Evolutionary conservation across 257 asterid genomes (phyloP).

Genomic region (Nicotiana obtusifolia): DNA sequence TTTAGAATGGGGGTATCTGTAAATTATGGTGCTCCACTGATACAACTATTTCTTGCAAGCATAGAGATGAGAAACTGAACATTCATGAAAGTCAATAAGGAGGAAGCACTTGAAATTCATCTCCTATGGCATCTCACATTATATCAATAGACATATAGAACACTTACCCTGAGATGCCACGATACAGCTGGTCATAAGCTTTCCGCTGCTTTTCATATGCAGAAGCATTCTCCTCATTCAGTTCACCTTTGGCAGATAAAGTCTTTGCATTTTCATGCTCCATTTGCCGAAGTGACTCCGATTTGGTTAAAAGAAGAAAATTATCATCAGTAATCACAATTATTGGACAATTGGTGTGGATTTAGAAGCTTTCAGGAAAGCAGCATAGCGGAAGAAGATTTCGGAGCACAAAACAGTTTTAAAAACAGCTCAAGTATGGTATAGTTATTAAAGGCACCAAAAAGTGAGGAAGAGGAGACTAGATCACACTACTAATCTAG

Average conservation of each 20-base stretch:
- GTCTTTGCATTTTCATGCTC: conserved; percentile 95
- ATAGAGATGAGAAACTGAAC: conserved; percentile 4
- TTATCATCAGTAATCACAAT: conserved; percentile 19
- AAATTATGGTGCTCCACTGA: background rate
- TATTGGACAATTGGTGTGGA: conserved; percentile 1
- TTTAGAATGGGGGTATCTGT: background rate
- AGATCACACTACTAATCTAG: background rate
- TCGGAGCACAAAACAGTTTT: background rate
- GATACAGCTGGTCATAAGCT: conserved; percentile 80
- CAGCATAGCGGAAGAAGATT: background rate
- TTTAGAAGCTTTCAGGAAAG: background rate
- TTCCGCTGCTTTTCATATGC: conserved; percentile 91
- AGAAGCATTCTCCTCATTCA: conserved; percentile 82
- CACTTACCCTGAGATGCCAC: conserved; percentile 92
- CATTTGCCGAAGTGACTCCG: conserved; percentile 91
- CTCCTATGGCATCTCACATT: background rate
- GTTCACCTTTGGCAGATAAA: conserved; percentile 94
- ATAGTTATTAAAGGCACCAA: background rate
- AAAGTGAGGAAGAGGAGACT: background rate
- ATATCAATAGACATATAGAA: conserved; percentile 9
- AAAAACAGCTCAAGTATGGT: background rate
- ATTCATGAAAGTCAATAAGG: conserved; percentile 1
- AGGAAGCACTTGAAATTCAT: background rate
- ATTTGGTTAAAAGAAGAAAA: conserved; percentile 3
- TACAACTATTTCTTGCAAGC: conserved; percentile 6